Base-by-base conservation (phyloP, 495 filamentous ascomycete species). In the Xylaria telfairii region DNA sequence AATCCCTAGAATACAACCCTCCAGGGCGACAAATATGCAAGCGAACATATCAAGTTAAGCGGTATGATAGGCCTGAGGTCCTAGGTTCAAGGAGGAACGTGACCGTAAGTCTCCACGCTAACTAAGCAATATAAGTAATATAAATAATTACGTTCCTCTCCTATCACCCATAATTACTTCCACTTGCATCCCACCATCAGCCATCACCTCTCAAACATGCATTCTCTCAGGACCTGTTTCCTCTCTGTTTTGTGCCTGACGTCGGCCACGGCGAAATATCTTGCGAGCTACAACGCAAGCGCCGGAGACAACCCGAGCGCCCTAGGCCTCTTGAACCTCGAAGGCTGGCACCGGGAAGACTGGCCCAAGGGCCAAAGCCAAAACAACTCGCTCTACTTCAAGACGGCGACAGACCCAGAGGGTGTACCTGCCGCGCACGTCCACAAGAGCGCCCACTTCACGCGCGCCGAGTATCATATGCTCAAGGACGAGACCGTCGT, bases 401-500 rank as follows among this genome's bases (percentile, higher is more conserved):
- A 56, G 13, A 68, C 65, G 19, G 30, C 46, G 24, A 68, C 51
- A 12, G 65, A 68, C 15, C 65, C 65, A 13, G 56, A 68, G 51
- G 65, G 65, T 46, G 51, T 68, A 28, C 65, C 65, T 32, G 65
- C 65, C 37, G 65, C 47, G 21, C 65, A 68, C 49, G 65, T 68
- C 44, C 65, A 68, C 65, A 68, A 68, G 65, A 46, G 37, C 34
- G 65, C 65, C 28, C 4, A 68, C 34, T 68, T 68, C 65, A 68
- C 65, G 65, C 65, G 65, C 65, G 56, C 56, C 37, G 65, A 68
- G 49, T 68, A 68, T n/a, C 65, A 68, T 47, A 57, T 56, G 51
- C 65, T 68, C 10, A 57, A 54, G 24, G 65, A 59, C 51, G 12
- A 51, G 28, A 68, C 34, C 7, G 15, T 57, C 39, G 34, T 1